Evolutionary conservation across 2,329 filamentous ascomycete genomes (phyloP), one percentile per base, ranked within the genome.

Genomic region (Colletotrichum tropicicola): DNA sequence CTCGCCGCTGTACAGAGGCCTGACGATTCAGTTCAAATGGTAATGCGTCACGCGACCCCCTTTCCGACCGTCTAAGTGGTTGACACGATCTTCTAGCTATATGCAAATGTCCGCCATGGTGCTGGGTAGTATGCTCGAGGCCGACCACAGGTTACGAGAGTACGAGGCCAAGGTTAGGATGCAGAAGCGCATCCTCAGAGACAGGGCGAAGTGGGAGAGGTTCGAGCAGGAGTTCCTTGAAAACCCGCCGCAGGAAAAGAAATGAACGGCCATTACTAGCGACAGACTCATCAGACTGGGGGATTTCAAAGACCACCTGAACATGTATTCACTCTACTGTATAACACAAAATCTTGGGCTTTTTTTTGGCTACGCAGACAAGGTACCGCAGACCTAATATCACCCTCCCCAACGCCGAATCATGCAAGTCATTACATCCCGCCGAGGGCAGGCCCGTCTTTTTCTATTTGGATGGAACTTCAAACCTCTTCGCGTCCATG

Each of bases 401-500:
- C 19, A 17, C n/a, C 39, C 21, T 23, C 71, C 69, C 73, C 71
- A 77, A 79, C 75, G 77, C 77, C 76, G 65, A 68, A 71, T 68
- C 62, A 73, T 73, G 69, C 70, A 71, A 63, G 65, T 65, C 64
- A 54, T 25, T 44, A 21, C 32, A 35, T 28, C 35, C 57, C 44
- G 43, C 57, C 15, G 13, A 53, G 30, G 41, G 19, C 37, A 19
- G n/a, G 25, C 28, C 55, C 17, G 17, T 49, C 32, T 25, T 28
- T 10, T 54, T 74, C 71, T 37, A 80, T 71, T 76, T 79, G 48
- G 74, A 73, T 17, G 76, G 61, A 39, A 73, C 68, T 70, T 84
- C 83, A 74, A 98, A 98, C 66, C 91, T 86, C 75, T 92, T 90
- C 3, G 93, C 92, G 73, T 97, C 92, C 95, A 99, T 98, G 78